Base-by-base conservation (phyloP, 768 basidiomycete species). In the Tricholoma matsutake region DNA sequence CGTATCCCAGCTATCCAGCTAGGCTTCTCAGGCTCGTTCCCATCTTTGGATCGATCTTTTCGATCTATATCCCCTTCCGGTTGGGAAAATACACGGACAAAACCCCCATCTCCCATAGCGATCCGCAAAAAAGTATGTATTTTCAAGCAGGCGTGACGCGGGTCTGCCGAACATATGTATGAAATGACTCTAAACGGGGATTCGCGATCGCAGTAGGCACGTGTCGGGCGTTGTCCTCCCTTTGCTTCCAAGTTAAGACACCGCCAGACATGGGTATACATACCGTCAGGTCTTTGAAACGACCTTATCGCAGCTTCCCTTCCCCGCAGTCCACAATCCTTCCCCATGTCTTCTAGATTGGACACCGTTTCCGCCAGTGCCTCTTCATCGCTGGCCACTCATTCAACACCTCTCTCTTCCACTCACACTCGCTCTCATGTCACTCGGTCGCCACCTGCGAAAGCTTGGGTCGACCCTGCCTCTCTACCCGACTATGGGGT, bases 401-500 rank as follows among this genome's bases (percentile, higher is more conserved):
- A 65, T 53, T 73, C 67, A 63, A 72, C 62, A 59, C 69, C 52
- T 61, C 69, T 64, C 60, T 71, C 67, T 56, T 68, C 73, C 35
- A 67, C 67, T 62, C 59, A 65, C 49, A 61, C 67, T 25, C 63
- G 56, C 56, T 64, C 69, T 51, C 43, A 65, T 22, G 22, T 1
- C 3, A 72, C 47, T 61, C 79, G 53, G 57, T 69, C 59, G 60
- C 63, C 65, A 16, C 54, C 64, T 45, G 65, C 68, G 18, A 79
- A 77, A 66, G 73, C 72, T 9, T 90, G 89, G 89, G 81, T 90
- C 29, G 87, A 89, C 67, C 88, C 89, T 6, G 75, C 79, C 16
- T 74, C 81, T 2, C 74, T 89, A 54, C 86, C 86, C n/a, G 72
- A 85, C 68, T 78, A 80, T 67, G 82, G 80, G 35, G 28, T 52